Conservation (phyloP, 1,284 basidiomycete genomes). For the Cryptococcus sp. region DNA sequence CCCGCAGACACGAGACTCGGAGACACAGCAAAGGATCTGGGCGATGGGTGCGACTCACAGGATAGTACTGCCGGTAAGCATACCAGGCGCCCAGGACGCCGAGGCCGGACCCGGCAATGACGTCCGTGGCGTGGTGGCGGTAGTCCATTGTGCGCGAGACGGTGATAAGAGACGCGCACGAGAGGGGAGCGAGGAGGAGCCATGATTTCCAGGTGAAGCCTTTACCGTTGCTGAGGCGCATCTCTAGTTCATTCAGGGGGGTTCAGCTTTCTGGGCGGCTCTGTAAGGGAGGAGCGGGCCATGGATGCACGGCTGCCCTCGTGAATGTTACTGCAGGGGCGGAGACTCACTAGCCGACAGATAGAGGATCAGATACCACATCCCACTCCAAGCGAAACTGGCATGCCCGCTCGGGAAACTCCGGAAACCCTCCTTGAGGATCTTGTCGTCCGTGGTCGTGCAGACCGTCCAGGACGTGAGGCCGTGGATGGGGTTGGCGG, state of each 20-base stretch:
- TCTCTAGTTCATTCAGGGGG: slow-evolving; percentile 62
- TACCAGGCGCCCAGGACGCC: slow-evolving; percentile 42
- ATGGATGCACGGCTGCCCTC: no score
- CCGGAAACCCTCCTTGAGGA: slow-evolving; percentile 79
- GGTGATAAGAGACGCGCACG: slow-evolving; percentile 75
- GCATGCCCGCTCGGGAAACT: slow-evolving; percentile 93
- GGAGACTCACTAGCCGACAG: slow-evolving; percentile 45
- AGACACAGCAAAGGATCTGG: no score
- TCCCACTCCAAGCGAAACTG: slow-evolving; percentile 54
- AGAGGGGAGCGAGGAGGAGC: slow-evolving; percentile 72
- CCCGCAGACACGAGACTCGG: no score
- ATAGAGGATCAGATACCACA: slow-evolving; percentile 54
- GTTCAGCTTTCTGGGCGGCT: neutral
- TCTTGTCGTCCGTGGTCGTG: slow-evolving; percentile 59
- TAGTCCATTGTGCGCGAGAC: slow-evolving; percentile 74
- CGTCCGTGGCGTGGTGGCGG: slow-evolving; percentile 43
- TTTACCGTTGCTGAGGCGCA: slow-evolving; percentile 77
- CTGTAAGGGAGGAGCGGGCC: neutral
- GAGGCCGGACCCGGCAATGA: slow-evolving; percentile 43
- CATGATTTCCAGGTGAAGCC: slow-evolving; percentile 84
- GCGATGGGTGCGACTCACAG: no score
- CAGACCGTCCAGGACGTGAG: slow-evolving; percentile 74
- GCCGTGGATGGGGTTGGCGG: slow-evolving; percentile 64
- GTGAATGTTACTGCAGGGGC: no score
- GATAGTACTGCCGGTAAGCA: slow-evolving; percentile 48